A percentile compares a stretch with the other conserved stretches of the same genome.
phyloP scores from a whole-genome alignment of 164 flowering plant species.

The Liquidambar formosana region DNA sequence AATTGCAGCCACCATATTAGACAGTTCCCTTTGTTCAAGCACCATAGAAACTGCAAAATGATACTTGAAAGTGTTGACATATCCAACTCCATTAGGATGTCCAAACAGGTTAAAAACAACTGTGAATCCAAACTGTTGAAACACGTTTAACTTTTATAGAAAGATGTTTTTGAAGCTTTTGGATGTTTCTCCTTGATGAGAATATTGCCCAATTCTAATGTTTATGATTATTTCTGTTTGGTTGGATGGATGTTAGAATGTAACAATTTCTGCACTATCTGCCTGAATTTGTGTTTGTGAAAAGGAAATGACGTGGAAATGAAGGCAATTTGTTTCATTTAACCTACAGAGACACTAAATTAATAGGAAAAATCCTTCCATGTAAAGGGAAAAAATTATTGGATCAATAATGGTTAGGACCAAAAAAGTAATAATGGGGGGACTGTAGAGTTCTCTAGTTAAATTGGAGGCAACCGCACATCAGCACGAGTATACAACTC shows the following conservation, averaged over 20 bases:
- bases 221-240: neutral
- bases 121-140: constrained; percentile 14
- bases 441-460: too few relatives aligned
- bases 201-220: neutral
- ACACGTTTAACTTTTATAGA: neutral
- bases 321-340: too few relatives aligned
- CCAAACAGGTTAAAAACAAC: constrained; percentile 5
- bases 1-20: neutral
- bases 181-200: neutral
- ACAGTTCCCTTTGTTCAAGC: neutral
- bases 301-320: too few relatives aligned
- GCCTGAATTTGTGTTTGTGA: too few relatives aligned
- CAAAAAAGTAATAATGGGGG: too few relatives aligned
- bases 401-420: too few relatives aligned
- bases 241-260: neutral
- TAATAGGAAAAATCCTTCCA: too few relatives aligned
- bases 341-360: too few relatives aligned
- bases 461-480: too few relatives aligned
- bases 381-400: too few relatives aligned
- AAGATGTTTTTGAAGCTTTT: neutral
- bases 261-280: neutral
- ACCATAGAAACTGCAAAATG: constrained; percentile 9
- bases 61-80: constrained; percentile 15
- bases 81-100: neutral
- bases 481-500: too few relatives aligned